Evolutionary conservation across 345 rosid genomes (phyloP).

Genomic region (Litchi chinensis): DNA sequence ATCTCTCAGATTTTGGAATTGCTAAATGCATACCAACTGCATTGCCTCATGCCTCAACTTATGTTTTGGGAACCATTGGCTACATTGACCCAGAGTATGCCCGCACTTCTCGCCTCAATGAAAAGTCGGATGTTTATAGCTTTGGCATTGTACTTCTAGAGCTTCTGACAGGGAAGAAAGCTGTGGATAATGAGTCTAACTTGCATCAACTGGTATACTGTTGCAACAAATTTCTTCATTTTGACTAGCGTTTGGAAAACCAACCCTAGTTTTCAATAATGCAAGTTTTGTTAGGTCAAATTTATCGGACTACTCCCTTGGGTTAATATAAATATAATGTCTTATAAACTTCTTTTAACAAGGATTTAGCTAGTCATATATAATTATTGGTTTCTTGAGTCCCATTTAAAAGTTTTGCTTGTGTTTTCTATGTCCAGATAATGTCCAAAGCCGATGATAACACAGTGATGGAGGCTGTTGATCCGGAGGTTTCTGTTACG

Average conservation of each 20-base stretch:
- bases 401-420: background rate
- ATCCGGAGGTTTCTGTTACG: conserved; percentile 83
- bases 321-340: no score
- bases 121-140: conserved; percentile 94
- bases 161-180: conserved; percentile 93
- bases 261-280: no score
- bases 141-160: conserved; percentile 94
- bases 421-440: conserved; percentile 43
- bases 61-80: conserved; percentile 89
- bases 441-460: conserved; percentile 71
- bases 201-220: conserved; percentile 83
- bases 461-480: conserved; percentile 92
- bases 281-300: background rate
- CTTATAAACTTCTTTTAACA: background rate
- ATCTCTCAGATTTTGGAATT: conserved; percentile 87
- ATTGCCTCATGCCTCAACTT: conserved; percentile 79
- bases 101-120: conserved; percentile 75
- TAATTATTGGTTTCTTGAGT: background rate
- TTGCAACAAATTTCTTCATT: background rate
- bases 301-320: background rate
- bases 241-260: background rate
- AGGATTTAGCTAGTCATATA: background rate
- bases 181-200: conserved; percentile 88
- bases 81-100: conserved; percentile 99
- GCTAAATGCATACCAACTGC: conserved; percentile 81